Evolutionary conservation across 345 rosid genomes (phyloP), one percentile per base, ranked within the genome.

Genomic region (Psidium guajava): DNA sequence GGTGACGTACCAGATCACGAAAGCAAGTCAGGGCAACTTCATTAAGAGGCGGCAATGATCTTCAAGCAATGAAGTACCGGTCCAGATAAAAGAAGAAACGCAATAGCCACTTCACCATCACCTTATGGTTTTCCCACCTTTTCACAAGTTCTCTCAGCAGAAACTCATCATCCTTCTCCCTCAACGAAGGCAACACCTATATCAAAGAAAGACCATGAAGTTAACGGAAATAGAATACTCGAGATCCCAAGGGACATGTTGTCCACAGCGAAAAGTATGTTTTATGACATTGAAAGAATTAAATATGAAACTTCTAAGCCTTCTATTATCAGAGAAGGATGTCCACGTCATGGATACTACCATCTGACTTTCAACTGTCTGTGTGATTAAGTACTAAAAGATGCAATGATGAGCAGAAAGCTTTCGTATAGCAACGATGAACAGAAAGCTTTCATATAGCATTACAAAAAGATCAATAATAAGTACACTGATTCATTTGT

Each of bases 1-100:
- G 75, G 64, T 11, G 54, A 85, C 91, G 56, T 74, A 93, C 94
- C 93, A 90, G 87, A 59, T 90, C 92, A 21, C 93, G 91, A n/a
- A n/a, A n/a, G n/a, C n/a, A n/a, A n/a, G n/a, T n/a, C n/a, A n/a
- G n/a, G n/a, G n/a, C n/a, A n/a, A n/a, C n/a, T n/a, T n/a, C n/a
- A n/a, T n/a, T n/a, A n/a, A n/a, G n/a, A n/a, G n/a, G n/a, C n/a
- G n/a, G n/a, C n/a, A n/a, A n/a, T n/a, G n/a, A n/a, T n/a, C n/a
- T n/a, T n/a, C n/a, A n/a, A n/a, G n/a, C n/a, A n/a, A n/a, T n/a
- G n/a, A n/a, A n/a, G n/a, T n/a, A n/a, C n/a, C n/a, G n/a, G n/a
- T n/a, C n/a, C n/a, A n/a, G n/a, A n/a, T n/a, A n/a, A n/a, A n/a
- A n/a, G n/a, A n/a, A n/a, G n/a, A n/a, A n/a, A n/a, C n/a, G n/a